Conservation (phyloP, 2,329 filamentous ascomycete genomes). For the Talaromyces rugulosus region DNA sequence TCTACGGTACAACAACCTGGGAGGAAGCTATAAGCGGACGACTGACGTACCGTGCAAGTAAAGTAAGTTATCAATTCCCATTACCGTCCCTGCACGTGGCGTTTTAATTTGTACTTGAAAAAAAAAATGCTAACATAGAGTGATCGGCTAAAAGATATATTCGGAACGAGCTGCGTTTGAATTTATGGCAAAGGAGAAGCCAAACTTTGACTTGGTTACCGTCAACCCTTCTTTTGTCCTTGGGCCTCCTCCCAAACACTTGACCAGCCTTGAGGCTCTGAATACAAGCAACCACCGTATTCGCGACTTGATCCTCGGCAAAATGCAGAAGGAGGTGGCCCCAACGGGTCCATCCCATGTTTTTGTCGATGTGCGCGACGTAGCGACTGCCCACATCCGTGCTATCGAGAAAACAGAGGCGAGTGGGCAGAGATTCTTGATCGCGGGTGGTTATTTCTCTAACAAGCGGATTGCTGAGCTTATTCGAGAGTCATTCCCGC, state of each 20-base stretch:
- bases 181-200: conserved; percentile 19
- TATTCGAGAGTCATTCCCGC: conserved; percentile 24
- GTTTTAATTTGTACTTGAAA: not conserved
- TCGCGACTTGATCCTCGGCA: conserved; percentile 20
- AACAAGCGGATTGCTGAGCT: conserved; percentile 23
- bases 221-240: conserved; percentile 44
- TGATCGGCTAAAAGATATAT: conserved; percentile 11
- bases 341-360: conserved; percentile 24
- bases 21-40: conserved; percentile 33
- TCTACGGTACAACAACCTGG: conserved; percentile 48
- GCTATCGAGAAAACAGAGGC: conserved; percentile 19
- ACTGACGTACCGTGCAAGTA: conserved; percentile 47
- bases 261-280: conserved; percentile 21
- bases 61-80: conserved; percentile 29
- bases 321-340: conserved; percentile 14
- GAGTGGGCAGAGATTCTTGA: conserved; percentile 23
- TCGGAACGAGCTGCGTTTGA: conserved; percentile 23
- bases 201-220: conserved; percentile 33
- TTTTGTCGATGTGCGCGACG: conserved; percentile 29
- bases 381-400: conserved; percentile 27
- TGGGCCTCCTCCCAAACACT: conserved; percentile 26
- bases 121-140: not conserved
- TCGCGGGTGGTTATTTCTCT: conserved; percentile 18
- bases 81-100: not conserved
- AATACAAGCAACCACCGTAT: conserved; percentile 35